Base-by-base conservation (phyloP, 139 green algal species). In the Edaphochlamys debaryana region DNA sequence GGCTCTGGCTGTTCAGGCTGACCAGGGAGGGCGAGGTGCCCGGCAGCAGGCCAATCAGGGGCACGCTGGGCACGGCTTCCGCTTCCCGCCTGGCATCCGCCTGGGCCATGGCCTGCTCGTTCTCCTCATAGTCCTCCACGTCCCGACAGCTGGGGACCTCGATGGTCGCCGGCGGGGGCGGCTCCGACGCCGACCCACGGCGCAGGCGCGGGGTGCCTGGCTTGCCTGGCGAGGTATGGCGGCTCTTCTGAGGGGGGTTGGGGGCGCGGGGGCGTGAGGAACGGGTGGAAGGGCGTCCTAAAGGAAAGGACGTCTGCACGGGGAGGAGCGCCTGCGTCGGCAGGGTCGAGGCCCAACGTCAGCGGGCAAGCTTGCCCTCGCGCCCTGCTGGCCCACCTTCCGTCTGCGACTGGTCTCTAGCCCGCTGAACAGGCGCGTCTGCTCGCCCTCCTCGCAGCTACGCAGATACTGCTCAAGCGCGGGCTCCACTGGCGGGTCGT, bases 21-120 rank as follows among this genome's bases (percentile, higher is more conserved):
- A 37, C 32, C 25, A 48, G 4, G 7, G 19, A n/a, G 9, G 76
- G 76, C 4, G 63, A 74, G 19, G 29, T 36, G 42, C 36, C 52
- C 32, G 71, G 72, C 64, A 77, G 64, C 30, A 79, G 32, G 32
- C 37, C 34, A 4, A 81, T 2, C 30, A 80, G 63, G 22, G 76
- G 76, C 41, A 73, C 63, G 32, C 22, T 52, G 42, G 62, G 76
- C 60, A 41, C 34, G 15, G 64, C 60, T 32, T 73, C 76, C 20
- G 63, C 63, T 3, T 22, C 76, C 17, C 41, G 52, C 27, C 62
- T 32, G 3, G 62, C n/a, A 5, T 82, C 63, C 0, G 42, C 76
- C 3, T 52, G 42, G n/a, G n/a, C 76, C 76, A 87, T 70, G 29
- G 82, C 82, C 58, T 63, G 5, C 63, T 87, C 58, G 63, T 87